A percentile compares a stretch with the other conserved stretches of the same genome.
These are phyloP conservation scores for Hymenotorrendiella dingleyae DNA, from an alignment of 2,329 filamentous ascomycete genomes.

Conservation along the genomic window DNA sequence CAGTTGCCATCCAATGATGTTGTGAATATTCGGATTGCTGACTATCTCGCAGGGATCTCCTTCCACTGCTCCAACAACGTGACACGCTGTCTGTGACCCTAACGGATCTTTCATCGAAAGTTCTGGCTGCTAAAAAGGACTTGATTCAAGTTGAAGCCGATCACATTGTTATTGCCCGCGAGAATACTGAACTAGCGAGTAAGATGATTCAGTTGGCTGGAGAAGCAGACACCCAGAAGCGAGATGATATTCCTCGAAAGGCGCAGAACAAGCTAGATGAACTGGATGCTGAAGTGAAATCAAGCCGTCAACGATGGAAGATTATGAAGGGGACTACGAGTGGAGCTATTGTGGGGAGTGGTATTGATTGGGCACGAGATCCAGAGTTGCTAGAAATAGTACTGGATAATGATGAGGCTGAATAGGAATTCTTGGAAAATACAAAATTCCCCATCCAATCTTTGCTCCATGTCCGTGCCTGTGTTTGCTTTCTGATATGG, in stretches of 20 bases:
- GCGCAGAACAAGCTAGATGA: constrained; percentile 49
- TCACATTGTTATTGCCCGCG: constrained; percentile 47
- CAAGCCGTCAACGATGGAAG: constrained; percentile 61
- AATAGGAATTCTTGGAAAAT: no score
- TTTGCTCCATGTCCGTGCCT: no score
- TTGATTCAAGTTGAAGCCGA: constrained; percentile 53
- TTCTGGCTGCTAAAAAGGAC: constrained; percentile 44
- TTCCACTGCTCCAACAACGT: constrained; percentile 59
- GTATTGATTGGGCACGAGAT: constrained; percentile 74
- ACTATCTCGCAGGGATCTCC: constrained; percentile 36
- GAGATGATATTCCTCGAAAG: constrained; percentile 44
- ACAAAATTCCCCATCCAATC: no score
- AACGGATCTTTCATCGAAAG: constrained; percentile 50
- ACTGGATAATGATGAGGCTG: constrained; percentile 55
- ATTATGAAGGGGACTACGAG: constrained; percentile 75
- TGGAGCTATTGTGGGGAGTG: constrained; percentile 73
- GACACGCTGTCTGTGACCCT: constrained; percentile 61
- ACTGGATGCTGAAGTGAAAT: constrained; percentile 54
- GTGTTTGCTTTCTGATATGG: no score
- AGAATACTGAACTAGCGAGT: constrained; percentile 58
- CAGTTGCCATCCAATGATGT: constrained; percentile 6
- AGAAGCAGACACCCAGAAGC: constrained; percentile 46
- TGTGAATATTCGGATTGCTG: constrained; percentile 8
- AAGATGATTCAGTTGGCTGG: constrained; percentile 58
- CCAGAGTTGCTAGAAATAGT: constrained; percentile 63